phyloP scores from a whole-genome alignment of 2,329 filamentous ascomycete genomes.

The Xylaria sp. region DNA sequence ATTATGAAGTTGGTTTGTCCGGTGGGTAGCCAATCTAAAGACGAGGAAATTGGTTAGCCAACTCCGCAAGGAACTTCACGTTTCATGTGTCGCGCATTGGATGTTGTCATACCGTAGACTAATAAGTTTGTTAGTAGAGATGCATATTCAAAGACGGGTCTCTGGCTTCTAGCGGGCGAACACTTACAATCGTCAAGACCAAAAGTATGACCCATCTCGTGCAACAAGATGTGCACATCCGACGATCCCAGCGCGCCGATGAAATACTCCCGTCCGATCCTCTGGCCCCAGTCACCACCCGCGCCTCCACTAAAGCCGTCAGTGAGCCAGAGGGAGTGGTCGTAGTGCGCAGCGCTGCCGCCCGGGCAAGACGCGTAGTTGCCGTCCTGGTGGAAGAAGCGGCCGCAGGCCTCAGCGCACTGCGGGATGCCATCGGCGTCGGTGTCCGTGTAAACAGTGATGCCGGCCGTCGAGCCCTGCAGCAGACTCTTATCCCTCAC shows the following conservation, averaged over 20 bases:
- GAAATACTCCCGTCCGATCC: conserved; percentile 22
- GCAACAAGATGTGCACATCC: conserved; percentile 16
- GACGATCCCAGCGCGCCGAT: conserved; percentile 12
- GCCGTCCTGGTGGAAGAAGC: conserved; percentile 29
- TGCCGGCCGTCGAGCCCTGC: conserved; percentile 21
- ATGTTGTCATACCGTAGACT: conserved; percentile 19
- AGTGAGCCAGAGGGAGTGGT: conserved; percentile 23
- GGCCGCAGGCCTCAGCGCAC: conserved; percentile 22
- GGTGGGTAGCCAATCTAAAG: conserved; percentile 19
- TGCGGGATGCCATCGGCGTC: conserved; percentile 14
- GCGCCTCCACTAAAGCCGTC: conserved; percentile 20
- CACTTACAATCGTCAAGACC: conserved; percentile 24
- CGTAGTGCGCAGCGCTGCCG: conserved; percentile 8
- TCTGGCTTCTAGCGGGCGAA: background rate
- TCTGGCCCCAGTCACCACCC: conserved; percentile 22
- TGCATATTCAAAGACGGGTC: too few species aligned
- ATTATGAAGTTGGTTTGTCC: conserved; percentile 27
- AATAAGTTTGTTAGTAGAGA: conserved; percentile 9
- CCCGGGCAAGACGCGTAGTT: conserved; percentile 18
- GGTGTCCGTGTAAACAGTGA: conserved; percentile 22
- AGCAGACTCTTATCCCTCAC: conserved; percentile 8
- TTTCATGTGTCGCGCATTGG: background rate
- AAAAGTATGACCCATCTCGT: conserved; percentile 28
- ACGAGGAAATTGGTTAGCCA: conserved; percentile 3
- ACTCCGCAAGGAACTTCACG: background rate